Base-by-base conservation (phyloP, 2,329 filamentous ascomycete species). In the Chaetomium sp. region DNA sequence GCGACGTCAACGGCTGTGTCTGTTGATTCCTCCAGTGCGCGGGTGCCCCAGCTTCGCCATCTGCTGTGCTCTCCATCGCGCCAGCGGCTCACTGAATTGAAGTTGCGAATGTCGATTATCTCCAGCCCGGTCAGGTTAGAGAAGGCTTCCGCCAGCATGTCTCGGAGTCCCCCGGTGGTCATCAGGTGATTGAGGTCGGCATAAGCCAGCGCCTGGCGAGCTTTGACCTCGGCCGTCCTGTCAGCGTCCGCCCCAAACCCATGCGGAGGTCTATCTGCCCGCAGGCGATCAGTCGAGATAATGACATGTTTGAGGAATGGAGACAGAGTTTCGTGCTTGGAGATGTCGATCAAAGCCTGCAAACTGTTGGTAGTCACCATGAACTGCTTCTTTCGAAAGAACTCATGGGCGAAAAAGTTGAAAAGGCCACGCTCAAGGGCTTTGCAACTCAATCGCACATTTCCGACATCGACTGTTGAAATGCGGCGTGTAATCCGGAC, bases 381-480 rank as follows among this genome's bases (percentile, higher is more conserved):
- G 68, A 87, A 88, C 64, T 87, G 83, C 63, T 79, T 81, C 66
- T 81, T 82, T 50, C 71, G 74, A 69, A 88, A 88, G 72, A 85
- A 88, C 59, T 86, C 82, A 32, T 71, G 71, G 34, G 77, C 73
- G 61, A 87, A 87, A 37, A 72, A 72, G 49, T 75, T 71, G 67
- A 81, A 80, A 10, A 86, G 70, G 1, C 72, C 70, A 19, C 69
- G 68, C 64, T 87, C 82, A 10, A 84, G 65, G 14, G 72, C 66
- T 54, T 76, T 80, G 70, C 81, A 85, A 2, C 75, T 74, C 12
- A 76, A 69, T 6, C 85, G 82, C 6, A 87, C 65, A 10, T 69
- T 66, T 56, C 77, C 73, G 14, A 86, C 75, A 6, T 86, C 82
- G 0, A 68, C 53, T 0, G 84, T 87, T 0, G 72, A 71, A 14